Evolutionary conservation across 2,329 filamentous ascomycete genomes (phyloP).

Genomic region (Hysterium pulicare): DNA sequence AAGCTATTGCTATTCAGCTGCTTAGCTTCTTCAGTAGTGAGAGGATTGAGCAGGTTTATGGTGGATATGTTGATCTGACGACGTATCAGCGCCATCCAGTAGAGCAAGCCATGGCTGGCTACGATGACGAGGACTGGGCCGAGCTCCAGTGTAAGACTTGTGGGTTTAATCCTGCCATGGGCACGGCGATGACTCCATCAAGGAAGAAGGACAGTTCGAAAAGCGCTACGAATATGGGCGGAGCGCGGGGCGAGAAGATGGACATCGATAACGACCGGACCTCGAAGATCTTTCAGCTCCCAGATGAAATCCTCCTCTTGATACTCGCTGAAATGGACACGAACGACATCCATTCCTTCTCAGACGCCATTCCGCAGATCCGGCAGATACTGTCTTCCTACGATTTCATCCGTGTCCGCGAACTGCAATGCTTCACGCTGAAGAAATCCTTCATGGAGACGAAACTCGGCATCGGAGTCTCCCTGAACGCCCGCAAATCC

Average conservation of each 20-base stretch:
- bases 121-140: no score
- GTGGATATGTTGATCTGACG: constrained; percentile 20
- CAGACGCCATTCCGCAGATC: constrained; percentile 38
- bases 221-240: background rate
- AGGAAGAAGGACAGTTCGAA: no score
- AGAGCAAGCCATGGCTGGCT: constrained; percentile 11
- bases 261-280: constrained; percentile 1
- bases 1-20: constrained; percentile 50
- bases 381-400: constrained; percentile 33
- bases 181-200: no score
- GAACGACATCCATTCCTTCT: constrained; percentile 36
- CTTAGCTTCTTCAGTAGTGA: constrained; percentile 52
- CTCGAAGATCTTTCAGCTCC: constrained; percentile 26
- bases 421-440: constrained; percentile 48
- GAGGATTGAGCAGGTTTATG: constrained; percentile 41
- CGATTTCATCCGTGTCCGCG: constrained; percentile 40
- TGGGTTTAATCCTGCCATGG: no score
- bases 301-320: constrained; percentile 42
- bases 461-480: constrained; percentile 46
- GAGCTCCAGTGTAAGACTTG: background rate
- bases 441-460: constrained; percentile 40
- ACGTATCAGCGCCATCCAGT: constrained; percentile 15
- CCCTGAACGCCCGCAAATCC: constrained; percentile 13
- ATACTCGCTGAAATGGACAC: constrained; percentile 20
- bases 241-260: background rate